Conservation (phyloP, 1,284 basidiomycete species). For the Puccinia sorghi region DNA sequence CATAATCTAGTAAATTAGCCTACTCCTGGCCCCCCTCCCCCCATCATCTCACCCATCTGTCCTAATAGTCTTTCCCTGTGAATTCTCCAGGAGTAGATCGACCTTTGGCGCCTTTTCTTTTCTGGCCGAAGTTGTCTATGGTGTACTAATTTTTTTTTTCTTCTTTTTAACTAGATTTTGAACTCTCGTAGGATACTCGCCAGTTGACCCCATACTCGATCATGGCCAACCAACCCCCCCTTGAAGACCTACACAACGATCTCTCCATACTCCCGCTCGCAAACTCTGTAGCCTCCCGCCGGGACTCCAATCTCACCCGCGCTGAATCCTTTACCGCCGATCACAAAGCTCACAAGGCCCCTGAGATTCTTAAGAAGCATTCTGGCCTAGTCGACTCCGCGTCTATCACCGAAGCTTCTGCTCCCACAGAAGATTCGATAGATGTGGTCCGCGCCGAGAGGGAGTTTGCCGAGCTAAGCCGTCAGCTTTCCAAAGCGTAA, state of each 20-base stretch:
- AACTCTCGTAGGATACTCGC: background rate
- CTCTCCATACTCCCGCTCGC: slow-evolving; percentile 9
- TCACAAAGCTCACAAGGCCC: background rate
- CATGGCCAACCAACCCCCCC: slow-evolving; percentile 13
- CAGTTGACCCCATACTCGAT: background rate
- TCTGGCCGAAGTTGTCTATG: background rate
- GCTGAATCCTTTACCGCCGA: slow-evolving; percentile 22
- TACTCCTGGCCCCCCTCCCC: background rate
- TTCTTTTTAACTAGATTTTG: background rate
- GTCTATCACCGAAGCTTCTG: background rate
- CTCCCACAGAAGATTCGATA: slow-evolving; percentile 26
- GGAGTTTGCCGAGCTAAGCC: slow-evolving; percentile 37
- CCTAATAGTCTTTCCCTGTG: background rate
- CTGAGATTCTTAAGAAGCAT: background rate
- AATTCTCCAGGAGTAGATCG: too few relatives aligned
- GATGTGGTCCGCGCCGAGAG: slow-evolving; percentile 34
- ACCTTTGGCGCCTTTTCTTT: background rate
- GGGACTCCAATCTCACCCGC: slow-evolving; percentile 32
- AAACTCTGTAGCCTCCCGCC: slow-evolving; percentile 5
- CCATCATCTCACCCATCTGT: background rate
- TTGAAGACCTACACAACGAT: slow-evolving; percentile 9
- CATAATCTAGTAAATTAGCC: background rate
- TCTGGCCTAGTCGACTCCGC: background rate
- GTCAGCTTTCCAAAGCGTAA: slow-evolving; percentile 46
- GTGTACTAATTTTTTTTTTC: background rate